phyloP scores from a whole-genome alignment of 2,329 filamentous ascomycete genomes.

The Neonectria coccinea region DNA sequence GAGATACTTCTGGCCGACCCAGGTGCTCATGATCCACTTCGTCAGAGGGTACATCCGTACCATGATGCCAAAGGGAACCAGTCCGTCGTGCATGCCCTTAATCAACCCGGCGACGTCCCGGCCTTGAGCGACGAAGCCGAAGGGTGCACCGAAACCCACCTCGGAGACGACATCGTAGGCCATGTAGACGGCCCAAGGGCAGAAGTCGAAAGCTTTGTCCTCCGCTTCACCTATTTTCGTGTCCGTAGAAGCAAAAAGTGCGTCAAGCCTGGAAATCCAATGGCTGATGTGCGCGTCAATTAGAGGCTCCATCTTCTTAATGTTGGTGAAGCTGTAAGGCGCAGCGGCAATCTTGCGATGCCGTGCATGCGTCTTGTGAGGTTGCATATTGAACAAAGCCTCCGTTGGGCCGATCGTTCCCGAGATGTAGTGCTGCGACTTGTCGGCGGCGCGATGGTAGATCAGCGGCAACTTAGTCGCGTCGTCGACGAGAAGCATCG shows the following conservation, averaged over 20 bases:
- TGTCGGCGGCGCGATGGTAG: constrained; percentile 67
- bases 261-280: constrained; percentile 57
- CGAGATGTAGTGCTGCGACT: constrained; percentile 69
- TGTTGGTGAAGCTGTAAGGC: constrained; percentile 66
- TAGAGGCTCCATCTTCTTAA: constrained; percentile 69
- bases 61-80: constrained; percentile 52
- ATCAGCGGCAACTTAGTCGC: constrained; percentile 66
- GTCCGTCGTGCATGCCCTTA: constrained; percentile 34
- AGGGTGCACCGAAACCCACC: constrained; percentile 55
- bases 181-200: constrained; percentile 25
- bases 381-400: constrained; percentile 68
- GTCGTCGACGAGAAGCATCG: constrained; percentile 38
- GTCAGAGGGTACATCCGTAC: constrained; percentile 50
- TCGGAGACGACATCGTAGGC: constrained; percentile 63
- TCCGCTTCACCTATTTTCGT: background rate
- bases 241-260: constrained; percentile 47
- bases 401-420: constrained; percentile 68
- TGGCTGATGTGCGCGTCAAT: constrained; percentile 62
- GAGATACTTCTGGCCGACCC: background rate
- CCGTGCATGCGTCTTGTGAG: constrained; percentile 61
- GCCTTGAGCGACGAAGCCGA: constrained; percentile 60
- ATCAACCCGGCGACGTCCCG: constrained; percentile 59
- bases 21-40: background rate
- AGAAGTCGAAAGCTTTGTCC: background rate
- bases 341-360: constrained; percentile 66